Evolutionary conservation across 2,329 filamentous ascomycete species (phyloP), one percentile per base, ranked within the genome.

Genomic region (Drechslerella coelobrocha): DNA sequence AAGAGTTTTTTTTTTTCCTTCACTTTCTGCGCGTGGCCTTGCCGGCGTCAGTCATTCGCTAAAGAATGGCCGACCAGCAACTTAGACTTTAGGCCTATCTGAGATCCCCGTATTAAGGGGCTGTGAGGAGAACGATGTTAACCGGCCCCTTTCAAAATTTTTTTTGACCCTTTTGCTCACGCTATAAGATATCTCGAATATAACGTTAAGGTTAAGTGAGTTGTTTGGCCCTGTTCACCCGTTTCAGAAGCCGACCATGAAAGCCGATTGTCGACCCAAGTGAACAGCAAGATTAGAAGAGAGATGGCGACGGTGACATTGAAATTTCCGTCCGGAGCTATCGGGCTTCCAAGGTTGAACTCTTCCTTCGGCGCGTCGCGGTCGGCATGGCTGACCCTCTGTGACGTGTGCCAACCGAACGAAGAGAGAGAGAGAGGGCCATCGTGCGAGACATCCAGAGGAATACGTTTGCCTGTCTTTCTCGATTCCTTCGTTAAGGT

Each of bases 401-500:
- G 27, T 65, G 61, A 57, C 61, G 55, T 55, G 56, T 61, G 47
- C 21, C 12, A 29, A 12, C 24, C 4, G 37, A 6, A 41, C n/a
- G 9, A 12, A 12, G 24, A 47, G 23, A 37, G n/a, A 48, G 47
- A 34, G 14, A 51, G 34, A 39, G 39, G 24, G 45, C 29, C 9
- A 55, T 31, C 21, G 17, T 47, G 23, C 43, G 45, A 60, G 45
- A 52, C 61, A 53, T 61, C 45, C 39, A 39, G 27, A 39, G 6
- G 14, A 51, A 10, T 14, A 10, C n/a, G 51, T 29, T 8, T 57
- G 17, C 52, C 55, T 45, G 23, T 31, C 51, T 59, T 56, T 8
- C 21, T 39, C 37, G 31, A 34, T 41, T 41, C 12, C 26, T 53
- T 45, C 47, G 60, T 69, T 69, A 57, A 57, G 34, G 27, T 71